These are phyloP conservation scores for Phylloporus arenicola DNA, from an alignment of 768 basidiomycete species.

Conservation along the genomic window DNA sequence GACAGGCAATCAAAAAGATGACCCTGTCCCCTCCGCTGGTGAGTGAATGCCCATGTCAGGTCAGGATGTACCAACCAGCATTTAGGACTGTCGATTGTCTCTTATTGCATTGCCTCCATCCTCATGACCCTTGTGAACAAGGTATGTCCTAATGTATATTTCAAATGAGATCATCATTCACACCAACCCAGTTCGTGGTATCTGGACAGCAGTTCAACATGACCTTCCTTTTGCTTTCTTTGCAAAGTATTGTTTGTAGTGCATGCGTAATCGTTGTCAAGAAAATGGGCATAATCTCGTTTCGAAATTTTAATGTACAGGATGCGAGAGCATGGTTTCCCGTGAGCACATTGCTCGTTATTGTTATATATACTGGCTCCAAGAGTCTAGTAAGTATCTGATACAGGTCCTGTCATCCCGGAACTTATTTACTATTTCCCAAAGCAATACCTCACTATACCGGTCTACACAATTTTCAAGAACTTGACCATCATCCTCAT, in stretches of 20 bases:
- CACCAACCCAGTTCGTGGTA: slow-evolving; percentile 71
- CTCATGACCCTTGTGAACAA: slow-evolving; percentile 98
- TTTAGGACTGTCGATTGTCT: slow-evolving; percentile 73
- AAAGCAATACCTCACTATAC: slow-evolving; percentile 96
- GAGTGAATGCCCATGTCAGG: slow-evolving; percentile 4
- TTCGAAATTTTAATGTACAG: slow-evolving; percentile 73
- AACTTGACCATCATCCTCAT: slow-evolving; percentile 99
- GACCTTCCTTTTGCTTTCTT: slow-evolving; percentile 90
- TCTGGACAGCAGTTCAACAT: slow-evolving; percentile 91
- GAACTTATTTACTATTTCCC: background rate
- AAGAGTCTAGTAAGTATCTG: slow-evolving; percentile 81
- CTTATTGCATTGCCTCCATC: slow-evolving; percentile 90
- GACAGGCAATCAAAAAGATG: slow-evolving; percentile 31
- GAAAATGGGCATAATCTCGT: slow-evolving; percentile 70
- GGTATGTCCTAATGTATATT: slow-evolving; percentile 37
- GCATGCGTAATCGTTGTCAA: slow-evolving; percentile 71
- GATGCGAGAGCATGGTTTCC: slow-evolving; percentile 95
- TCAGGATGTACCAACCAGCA: background rate
- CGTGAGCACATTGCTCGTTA: slow-evolving; percentile 85
- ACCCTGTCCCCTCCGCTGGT: slow-evolving; percentile 20
- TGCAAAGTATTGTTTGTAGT: slow-evolving; percentile 87
- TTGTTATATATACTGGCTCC: slow-evolving; percentile 95
- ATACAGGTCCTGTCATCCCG: background rate
- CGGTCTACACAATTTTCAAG: slow-evolving; percentile 99
- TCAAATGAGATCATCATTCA: slow-evolving; percentile 2